Conservation (phyloP, 2,329 filamentous ascomycete species). For the Cladophialophora bantiana region DNA sequence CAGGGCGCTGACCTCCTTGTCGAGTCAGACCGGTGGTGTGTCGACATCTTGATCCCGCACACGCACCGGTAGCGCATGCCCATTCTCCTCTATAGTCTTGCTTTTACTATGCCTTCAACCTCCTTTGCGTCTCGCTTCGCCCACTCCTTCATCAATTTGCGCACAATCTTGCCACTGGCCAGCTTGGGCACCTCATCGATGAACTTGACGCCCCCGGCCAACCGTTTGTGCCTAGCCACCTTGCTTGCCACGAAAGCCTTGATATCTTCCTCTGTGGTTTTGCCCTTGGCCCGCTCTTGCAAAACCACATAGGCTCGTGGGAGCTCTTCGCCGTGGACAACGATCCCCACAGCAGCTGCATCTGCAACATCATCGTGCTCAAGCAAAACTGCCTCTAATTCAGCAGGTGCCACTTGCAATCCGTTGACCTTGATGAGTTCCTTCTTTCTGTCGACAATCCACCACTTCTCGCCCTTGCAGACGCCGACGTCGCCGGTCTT, state of each 20-base stretch:
- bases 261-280: constrained; percentile 51
- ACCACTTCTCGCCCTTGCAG: constrained; percentile 76
- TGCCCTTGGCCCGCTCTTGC: constrained; percentile 59
- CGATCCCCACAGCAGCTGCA: constrained; percentile 56
- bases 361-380: constrained; percentile 54
- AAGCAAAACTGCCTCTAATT: constrained; percentile 55
- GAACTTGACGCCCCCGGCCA: constrained; percentile 61
- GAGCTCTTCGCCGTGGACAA: constrained; percentile 45
- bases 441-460: constrained; percentile 82
- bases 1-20: not conserved
- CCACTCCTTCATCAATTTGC: constrained; percentile 64
- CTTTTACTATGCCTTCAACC: constrained; percentile 69
- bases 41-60: not conserved
- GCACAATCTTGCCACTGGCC: constrained; percentile 65
- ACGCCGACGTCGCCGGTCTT: constrained; percentile 85
- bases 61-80: not conserved
- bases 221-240: constrained; percentile 61
- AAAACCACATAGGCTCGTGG: constrained; percentile 53
- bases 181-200: constrained; percentile 65
- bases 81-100: constrained; percentile 55
- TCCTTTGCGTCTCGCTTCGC: constrained; percentile 58
- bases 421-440: constrained; percentile 62
- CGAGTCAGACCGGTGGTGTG: not conserved
- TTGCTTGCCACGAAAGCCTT: constrained; percentile 52
- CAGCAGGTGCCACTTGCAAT: constrained; percentile 55